These are phyloP conservation scores for Penicillium cataractarum DNA, from an alignment of 495 filamentous ascomycete genomes.

Conservation along the genomic window DNA sequence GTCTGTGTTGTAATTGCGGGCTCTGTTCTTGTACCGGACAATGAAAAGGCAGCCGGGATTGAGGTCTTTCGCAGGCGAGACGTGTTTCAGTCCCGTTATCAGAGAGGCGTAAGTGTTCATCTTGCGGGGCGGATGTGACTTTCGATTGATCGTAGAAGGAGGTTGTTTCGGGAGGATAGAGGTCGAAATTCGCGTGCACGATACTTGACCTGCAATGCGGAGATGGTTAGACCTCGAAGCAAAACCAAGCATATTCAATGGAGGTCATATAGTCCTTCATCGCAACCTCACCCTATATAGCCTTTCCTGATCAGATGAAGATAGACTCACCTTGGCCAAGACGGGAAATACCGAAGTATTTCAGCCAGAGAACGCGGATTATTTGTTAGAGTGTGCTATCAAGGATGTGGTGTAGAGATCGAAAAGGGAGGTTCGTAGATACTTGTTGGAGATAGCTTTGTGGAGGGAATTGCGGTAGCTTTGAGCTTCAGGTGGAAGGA, in stretches of 20 bases:
- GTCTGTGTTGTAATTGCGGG: slow-evolving; percentile 16
- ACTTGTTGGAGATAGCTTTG: not conserved
- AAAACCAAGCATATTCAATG: not conserved
- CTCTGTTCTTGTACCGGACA: slow-evolving; percentile 23
- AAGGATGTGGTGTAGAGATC: not conserved
- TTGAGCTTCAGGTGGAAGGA: not conserved
- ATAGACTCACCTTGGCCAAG: not conserved
- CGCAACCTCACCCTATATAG: not conserved
- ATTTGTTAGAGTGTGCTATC: too few relatives aligned
- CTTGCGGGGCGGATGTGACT: not conserved
- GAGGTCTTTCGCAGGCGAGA: not conserved
- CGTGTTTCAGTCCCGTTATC: not conserved
- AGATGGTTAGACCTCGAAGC: not conserved
- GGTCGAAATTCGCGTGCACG: not conserved
- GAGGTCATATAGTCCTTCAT: not conserved
- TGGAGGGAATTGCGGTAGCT: not conserved
- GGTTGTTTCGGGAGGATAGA: not conserved
- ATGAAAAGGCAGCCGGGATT: slow-evolving; percentile 16
- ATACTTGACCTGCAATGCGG: not conserved
- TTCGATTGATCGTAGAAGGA: not conserved
- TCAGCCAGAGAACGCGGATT: too few relatives aligned
- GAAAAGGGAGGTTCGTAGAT: not conserved
- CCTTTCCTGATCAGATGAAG: not conserved
- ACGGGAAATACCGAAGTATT: not conserved
- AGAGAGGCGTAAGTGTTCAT: not conserved